These are phyloP conservation scores for Pisolithus orientalis DNA, from an alignment of 768 basidiomycete species.

Conservation along the genomic window DNA sequence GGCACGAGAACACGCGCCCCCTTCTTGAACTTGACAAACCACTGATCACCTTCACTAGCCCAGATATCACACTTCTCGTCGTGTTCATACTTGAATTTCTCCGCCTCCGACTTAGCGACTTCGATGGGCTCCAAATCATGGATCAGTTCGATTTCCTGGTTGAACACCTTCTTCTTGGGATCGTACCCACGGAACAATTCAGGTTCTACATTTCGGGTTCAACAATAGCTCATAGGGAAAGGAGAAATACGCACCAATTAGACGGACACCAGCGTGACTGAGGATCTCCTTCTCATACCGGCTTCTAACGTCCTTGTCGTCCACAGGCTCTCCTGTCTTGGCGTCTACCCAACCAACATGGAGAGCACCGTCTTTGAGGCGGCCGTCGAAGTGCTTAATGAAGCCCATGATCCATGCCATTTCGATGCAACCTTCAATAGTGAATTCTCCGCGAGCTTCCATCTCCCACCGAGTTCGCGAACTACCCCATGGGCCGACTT, in stretches of 20 bases:
- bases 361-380: conserved; percentile 84
- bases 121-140: conserved; percentile 97
- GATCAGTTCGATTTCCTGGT: conserved; percentile 93
- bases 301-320: conserved; percentile 93
- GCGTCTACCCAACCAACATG: conserved; percentile 99
- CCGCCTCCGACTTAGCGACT: conserved; percentile 83
- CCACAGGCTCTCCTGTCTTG: conserved; percentile 88
- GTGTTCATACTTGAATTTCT: conserved; percentile 94
- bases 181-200: conserved; percentile 98
- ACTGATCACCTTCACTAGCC: conserved; percentile 88
- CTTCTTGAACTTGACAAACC: conserved; percentile 98
- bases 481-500: conserved; percentile 98
- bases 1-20: conserved; percentile 90
- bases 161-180: conserved; percentile 94
- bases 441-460: conserved; percentile 96
- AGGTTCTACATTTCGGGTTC: conserved; percentile 56
- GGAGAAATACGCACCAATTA: conserved; percentile 67
- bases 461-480: conserved; percentile 99
- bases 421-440: conserved; percentile 96
- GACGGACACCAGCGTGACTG: conserved; percentile 82
- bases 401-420: conserved; percentile 99
- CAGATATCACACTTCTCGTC: conserved; percentile 95
- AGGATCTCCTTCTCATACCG: conserved; percentile 95
- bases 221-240: conserved; percentile 9
- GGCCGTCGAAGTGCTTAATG: conserved; percentile 98